Conservation (phyloP, 306 rosid species). For the Astragalus glycyphyllos region DNA sequence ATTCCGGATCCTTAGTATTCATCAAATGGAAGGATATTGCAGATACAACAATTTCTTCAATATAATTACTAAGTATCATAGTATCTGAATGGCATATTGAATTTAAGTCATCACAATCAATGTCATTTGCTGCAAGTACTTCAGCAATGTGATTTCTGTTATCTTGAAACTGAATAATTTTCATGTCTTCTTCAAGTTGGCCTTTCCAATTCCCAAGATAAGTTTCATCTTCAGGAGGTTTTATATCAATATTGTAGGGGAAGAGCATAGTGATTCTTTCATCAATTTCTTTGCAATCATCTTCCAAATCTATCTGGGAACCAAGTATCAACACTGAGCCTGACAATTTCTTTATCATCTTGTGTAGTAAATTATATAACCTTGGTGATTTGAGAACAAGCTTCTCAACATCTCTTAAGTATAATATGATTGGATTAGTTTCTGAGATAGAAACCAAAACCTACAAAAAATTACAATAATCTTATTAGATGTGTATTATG, state of each 20-base stretch:
- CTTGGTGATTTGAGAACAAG: constrained; percentile 70
- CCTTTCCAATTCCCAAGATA: constrained; percentile 67
- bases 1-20: constrained; percentile 69
- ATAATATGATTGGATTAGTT: constrained; percentile 75
- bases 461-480: constrained; percentile 47
- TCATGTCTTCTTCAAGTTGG: constrained; percentile 77
- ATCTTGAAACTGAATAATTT: constrained; percentile 71
- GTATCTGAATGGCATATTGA: constrained; percentile 75
- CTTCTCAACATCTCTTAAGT: constrained; percentile 80
- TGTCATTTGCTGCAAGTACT: constrained; percentile 85
- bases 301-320: constrained; percentile 63
- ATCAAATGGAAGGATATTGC: constrained; percentile 80
- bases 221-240: constrained; percentile 78
- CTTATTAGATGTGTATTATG: constrained; percentile 5
- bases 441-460: constrained; percentile 77
- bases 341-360: constrained; percentile 73
- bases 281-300: constrained; percentile 56
- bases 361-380: constrained; percentile 67
- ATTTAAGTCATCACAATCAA: constrained; percentile 79
- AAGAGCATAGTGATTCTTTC: constrained; percentile 64
- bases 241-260: constrained; percentile 68
- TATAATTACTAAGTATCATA: constrained; percentile 60
- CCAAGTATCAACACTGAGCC: constrained; percentile 86
- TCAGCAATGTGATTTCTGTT: constrained; percentile 88
- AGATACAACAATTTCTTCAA: constrained; percentile 82